Conservation (phyloP, 441 rosid genomes). For the Flueggea neowawraea region DNA sequence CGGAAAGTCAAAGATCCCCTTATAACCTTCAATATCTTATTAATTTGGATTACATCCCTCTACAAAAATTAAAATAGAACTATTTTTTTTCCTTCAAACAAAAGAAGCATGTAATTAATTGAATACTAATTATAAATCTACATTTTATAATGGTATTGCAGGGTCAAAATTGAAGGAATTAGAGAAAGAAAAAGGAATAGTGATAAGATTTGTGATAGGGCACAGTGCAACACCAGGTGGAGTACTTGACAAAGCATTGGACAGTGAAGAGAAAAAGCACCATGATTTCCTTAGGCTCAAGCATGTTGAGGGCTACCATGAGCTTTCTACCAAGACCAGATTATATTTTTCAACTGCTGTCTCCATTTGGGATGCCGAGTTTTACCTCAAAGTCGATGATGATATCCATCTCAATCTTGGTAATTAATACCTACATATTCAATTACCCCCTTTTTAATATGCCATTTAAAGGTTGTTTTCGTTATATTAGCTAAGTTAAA, state of each 20-base stretch:
- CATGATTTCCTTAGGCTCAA: constrained; percentile 72
- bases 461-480: no score
- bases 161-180: constrained; percentile 64
- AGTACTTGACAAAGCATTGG: constrained; percentile 63
- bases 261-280: constrained; percentile 57
- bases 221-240: constrained; percentile 81
- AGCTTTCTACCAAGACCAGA: constrained; percentile 80
- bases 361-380: constrained; percentile 80
- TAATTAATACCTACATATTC: constrained; percentile 13
- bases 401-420: constrained; percentile 85
- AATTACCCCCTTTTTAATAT: no score
- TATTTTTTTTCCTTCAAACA: no score
- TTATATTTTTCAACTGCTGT: constrained; percentile 73
- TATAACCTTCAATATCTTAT: no score
- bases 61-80: no score
- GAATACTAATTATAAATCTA: no score
- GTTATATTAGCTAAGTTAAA: no score
- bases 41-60: no score
- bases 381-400: constrained; percentile 86
- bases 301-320: constrained; percentile 83
- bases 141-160: constrained; percentile 10
- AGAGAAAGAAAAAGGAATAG: constrained; percentile 82
- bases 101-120: no score
- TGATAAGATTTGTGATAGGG: constrained; percentile 86
- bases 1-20: no score